A percentile compares a stretch with the other conserved stretches of the same genome.
These are phyloP conservation scores for Themeda triandra DNA, from an alignment of 176 grass and related monocot species.

Conservation along the genomic window DNA sequence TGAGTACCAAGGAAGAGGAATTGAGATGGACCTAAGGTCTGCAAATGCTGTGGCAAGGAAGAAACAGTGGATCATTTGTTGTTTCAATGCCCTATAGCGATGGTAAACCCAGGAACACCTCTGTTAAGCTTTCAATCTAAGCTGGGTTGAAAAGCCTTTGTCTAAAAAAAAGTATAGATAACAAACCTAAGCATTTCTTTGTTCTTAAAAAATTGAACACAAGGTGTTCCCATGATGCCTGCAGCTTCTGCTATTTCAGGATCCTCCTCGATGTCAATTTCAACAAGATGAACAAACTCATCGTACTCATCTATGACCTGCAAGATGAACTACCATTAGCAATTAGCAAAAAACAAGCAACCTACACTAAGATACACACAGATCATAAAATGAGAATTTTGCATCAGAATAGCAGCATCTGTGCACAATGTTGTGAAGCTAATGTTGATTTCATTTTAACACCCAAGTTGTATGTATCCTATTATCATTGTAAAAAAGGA, in stretches of 20 bases:
- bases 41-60: no score
- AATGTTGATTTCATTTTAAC: neutral
- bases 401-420: neutral
- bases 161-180: neutral
- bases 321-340: constrained; percentile 20
- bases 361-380: neutral
- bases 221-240: constrained; percentile 99
- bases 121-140: neutral
- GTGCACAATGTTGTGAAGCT: neutral
- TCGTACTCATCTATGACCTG: constrained; percentile 92
- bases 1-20: no score
- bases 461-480: neutral
- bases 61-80: no score
- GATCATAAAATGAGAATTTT: neutral
- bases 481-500: neutral
- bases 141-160: neutral
- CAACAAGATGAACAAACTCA: constrained; percentile 75
- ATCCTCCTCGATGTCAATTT: constrained; percentile 99
- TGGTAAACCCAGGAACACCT: neutral
- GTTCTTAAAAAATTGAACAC: constrained; percentile 97
- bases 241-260: constrained; percentile 98
- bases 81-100: no score
- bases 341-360: constrained; percentile 19
- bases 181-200: constrained; percentile 98
- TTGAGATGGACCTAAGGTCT: no score